Conservation (phyloP, 2,329 filamentous ascomycete genomes). For the Alternaria sp. region DNA sequence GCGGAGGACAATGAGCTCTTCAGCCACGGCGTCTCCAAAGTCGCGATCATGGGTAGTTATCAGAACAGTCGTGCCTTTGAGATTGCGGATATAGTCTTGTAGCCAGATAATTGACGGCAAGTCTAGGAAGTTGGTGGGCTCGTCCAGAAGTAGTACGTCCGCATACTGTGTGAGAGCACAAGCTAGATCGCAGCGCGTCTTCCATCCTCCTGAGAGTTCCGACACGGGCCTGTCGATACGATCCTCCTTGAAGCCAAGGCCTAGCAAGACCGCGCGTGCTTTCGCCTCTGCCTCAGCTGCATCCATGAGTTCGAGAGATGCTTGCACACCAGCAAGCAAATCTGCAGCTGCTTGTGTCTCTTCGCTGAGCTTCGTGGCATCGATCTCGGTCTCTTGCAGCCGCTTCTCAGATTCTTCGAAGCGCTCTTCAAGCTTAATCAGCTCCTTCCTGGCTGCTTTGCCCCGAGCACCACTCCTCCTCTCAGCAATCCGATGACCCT, state of each 20-base stretch:
- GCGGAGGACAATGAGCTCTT: conserved; percentile 76
- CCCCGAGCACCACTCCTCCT: conserved; percentile 78
- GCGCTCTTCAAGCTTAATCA: conserved; percentile 72
- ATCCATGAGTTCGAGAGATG: conserved; percentile 67
- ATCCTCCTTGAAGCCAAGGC: conserved; percentile 73
- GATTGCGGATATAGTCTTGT: conserved; percentile 70
- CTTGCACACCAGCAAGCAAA: conserved; percentile 71
- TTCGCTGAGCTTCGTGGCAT: conserved; percentile 61
- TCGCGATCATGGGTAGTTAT: conserved; percentile 85
- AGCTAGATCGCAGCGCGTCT: conserved; percentile 52
- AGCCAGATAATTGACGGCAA: conserved; percentile 85
- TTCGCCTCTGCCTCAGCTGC: conserved; percentile 68
- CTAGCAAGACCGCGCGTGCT: conserved; percentile 66
- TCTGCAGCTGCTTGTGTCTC: conserved; percentile 75
- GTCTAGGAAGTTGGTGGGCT: conserved; percentile 87
- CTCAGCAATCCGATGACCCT: conserved; percentile 74
- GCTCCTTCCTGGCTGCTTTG: conserved; percentile 74
- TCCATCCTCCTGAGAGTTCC: conserved; percentile 72
- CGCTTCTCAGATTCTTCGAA: conserved; percentile 63
- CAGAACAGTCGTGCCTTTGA: conserved; percentile 69
- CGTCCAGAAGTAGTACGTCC: conserved; percentile 82
- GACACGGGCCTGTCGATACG: conserved; percentile 65
- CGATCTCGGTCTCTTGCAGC: conserved; percentile 62
- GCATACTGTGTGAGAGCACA: conserved; percentile 71
- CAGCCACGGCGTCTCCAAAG: conserved; percentile 76